A percentile compares a stretch with the other conserved stretches of the same genome.
phyloP scores from a whole-genome alignment of 2,329 filamentous ascomycete species.

The Alternaria sp. region DNA sequence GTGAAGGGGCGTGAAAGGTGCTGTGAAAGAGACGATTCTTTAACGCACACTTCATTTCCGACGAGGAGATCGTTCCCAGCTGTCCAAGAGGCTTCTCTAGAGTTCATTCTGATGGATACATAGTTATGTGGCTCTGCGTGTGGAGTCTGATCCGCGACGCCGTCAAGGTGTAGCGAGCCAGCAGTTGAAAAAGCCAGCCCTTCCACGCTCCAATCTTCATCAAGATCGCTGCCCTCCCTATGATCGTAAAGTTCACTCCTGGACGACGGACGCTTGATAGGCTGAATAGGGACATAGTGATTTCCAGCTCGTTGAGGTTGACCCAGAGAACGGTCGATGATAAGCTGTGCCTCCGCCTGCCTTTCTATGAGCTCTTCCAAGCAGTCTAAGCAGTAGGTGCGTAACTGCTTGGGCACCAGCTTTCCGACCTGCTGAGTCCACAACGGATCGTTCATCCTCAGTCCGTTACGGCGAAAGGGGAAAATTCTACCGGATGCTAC shows the following conservation, averaged over 20 bases:
- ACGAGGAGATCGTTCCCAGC: background rate
- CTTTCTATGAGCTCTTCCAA: slow-evolving; percentile 20
- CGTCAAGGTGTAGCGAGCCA: slow-evolving; percentile 1
- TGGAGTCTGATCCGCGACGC: background rate
- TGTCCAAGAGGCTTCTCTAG: background rate
- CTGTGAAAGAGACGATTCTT: background rate
- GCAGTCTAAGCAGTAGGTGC: slow-evolving; percentile 24
- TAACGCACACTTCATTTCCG: background rate
- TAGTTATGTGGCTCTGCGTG: background rate
- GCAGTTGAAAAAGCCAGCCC: background rate
- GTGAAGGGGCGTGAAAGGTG: background rate
- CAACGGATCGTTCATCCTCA: slow-evolving; percentile 18
- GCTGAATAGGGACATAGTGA: background rate
- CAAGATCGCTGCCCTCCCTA: background rate
- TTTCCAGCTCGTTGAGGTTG: background rate
- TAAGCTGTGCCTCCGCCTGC: slow-evolving; percentile 8
- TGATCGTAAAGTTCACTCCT: background rate
- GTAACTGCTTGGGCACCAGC: slow-evolving; percentile 2
- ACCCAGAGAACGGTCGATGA: background rate
- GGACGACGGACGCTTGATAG: slow-evolving; percentile 1
- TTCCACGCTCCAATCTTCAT: background rate
- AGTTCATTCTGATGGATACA: background rate
- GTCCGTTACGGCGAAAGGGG: slow-evolving; percentile 21
- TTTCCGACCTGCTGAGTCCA: slow-evolving; percentile 16
- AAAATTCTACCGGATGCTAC: slow-evolving; percentile 13